A percentile compares a stretch with the other conserved stretches of the same genome.
These are phyloP conservation scores for Venturia pyrina DNA, from an alignment of 2,329 filamentous ascomycete species.

Conservation along the genomic window DNA sequence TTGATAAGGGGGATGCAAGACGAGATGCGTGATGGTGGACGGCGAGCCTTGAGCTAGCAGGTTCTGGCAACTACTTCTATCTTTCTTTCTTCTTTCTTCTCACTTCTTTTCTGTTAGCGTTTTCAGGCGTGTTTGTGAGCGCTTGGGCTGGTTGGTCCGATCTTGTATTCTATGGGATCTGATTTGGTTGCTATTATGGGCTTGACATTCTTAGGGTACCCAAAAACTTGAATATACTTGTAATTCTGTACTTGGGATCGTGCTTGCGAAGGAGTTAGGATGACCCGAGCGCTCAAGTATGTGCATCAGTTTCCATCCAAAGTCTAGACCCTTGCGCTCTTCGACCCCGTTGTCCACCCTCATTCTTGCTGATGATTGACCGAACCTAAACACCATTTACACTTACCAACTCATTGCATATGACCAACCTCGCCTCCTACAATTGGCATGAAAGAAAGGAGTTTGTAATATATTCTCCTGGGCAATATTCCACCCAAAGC, in stretches of 20 bases:
- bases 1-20: background rate
- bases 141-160: background rate
- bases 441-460: too few relatives aligned
- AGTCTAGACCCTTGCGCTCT: too few relatives aligned
- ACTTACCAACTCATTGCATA: too few relatives aligned
- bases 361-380: too few relatives aligned
- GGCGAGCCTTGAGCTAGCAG: background rate
- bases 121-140: background rate
- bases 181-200: background rate
- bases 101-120: background rate
- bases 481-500: too few relatives aligned
- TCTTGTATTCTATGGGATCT: conserved; percentile 5
- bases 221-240: background rate
- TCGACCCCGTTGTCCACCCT: too few relatives aligned
- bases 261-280: too few relatives aligned
- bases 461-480: too few relatives aligned
- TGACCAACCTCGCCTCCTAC: too few relatives aligned
- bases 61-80: background rate
- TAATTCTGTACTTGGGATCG: background rate
- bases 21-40: background rate
- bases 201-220: background rate
- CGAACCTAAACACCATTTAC: too few relatives aligned
- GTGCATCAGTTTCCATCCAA: too few relatives aligned
- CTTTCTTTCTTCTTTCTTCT: background rate
- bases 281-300: too few relatives aligned